A percentile compares a stretch with the other conserved stretches of the same genome.
Conservation (phyloP, 2,329 filamentous ascomycete genomes). For the Taxawa tesnikishii region DNA sequence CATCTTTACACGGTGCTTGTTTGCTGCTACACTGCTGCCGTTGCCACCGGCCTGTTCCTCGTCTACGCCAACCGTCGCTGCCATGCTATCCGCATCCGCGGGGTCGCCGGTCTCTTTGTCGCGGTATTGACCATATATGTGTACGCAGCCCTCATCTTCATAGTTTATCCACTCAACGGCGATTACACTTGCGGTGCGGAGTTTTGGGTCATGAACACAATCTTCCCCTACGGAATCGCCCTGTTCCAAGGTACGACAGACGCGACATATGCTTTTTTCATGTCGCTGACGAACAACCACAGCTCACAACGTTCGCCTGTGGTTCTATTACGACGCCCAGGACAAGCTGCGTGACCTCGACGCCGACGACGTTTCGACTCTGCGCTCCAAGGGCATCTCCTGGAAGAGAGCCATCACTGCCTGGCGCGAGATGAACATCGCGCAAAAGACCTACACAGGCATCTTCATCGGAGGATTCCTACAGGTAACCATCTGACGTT, state of each 20-base stretch:
- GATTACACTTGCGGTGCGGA: constrained; percentile 39
- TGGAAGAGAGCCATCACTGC: neutral
- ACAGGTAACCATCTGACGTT: constrained; percentile 47
- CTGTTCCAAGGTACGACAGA: constrained; percentile 42
- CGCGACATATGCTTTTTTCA: no score
- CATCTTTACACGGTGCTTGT: constrained; percentile 9
- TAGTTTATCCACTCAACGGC: constrained; percentile 25
- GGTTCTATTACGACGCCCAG: neutral
- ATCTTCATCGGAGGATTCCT: constrained; percentile 43
- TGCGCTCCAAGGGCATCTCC: neutral
- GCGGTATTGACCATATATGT: constrained; percentile 31
- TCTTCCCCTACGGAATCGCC: constrained; percentile 52
- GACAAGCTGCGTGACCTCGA: neutral
- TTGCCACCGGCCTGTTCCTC: constrained; percentile 20
- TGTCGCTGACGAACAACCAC: constrained; percentile 15
- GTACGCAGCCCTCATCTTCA: constrained; percentile 28
- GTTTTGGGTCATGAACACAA: constrained; percentile 57
- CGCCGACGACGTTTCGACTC: neutral
- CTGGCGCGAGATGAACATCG: constrained; percentile 27
- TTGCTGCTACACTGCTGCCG: constrained; percentile 6
- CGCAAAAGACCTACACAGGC: constrained; percentile 35
- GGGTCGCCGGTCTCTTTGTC: constrained; percentile 27
- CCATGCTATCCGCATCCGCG: constrained; percentile 29
- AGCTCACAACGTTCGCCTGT: constrained; percentile 19
- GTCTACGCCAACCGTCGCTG: constrained; percentile 21